Conservation (phyloP, 345 rosid genomes). For the Erodium maritimum region DNA sequence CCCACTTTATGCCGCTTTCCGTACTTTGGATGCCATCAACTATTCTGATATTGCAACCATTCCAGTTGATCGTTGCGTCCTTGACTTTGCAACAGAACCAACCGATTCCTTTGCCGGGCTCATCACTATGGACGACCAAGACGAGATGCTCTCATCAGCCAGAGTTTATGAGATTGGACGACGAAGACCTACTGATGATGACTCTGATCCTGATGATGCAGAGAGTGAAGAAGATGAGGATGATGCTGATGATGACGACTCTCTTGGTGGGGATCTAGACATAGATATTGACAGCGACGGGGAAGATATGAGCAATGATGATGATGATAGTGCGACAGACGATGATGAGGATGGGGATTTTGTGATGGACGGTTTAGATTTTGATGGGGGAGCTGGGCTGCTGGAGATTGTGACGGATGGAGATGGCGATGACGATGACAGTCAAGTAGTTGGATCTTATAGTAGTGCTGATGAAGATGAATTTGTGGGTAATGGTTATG, state of each 20-base stretch:
- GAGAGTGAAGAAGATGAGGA: slow-evolving; percentile 85
- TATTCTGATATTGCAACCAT: slow-evolving; percentile 87
- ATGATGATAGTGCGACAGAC: slow-evolving; percentile 49
- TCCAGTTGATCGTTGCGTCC: slow-evolving; percentile 92
- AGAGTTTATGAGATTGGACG: slow-evolving; percentile 93
- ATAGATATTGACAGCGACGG: slow-evolving; percentile 65
- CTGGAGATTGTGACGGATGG: slow-evolving; percentile 54
- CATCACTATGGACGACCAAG: slow-evolving; percentile 93
- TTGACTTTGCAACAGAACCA: slow-evolving; percentile 85
- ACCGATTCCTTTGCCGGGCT: slow-evolving; percentile 86
- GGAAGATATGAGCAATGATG: slow-evolving; percentile 35
- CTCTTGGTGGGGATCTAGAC: slow-evolving; percentile 34
- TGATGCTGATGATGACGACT: slow-evolving; percentile 57
- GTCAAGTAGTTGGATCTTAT: slow-evolving; percentile 52
- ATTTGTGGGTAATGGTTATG: slow-evolving; percentile 29
- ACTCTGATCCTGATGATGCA: slow-evolving; percentile 94
- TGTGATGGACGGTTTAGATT: slow-evolving; percentile 38
- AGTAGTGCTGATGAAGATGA: slow-evolving; percentile 79
- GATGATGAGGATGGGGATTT: slow-evolving; percentile 47
- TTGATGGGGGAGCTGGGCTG: slow-evolving; percentile 48
- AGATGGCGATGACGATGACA: slow-evolving; percentile 53
- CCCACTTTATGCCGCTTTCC: slow-evolving; percentile 73
- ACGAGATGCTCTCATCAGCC: slow-evolving; percentile 81
- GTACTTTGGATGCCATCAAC: slow-evolving; percentile 82
- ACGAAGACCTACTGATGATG: slow-evolving; percentile 85